Evolutionary conservation across 2,329 filamentous ascomycete species (phyloP), one percentile per base, ranked within the genome.

Genomic region (Chaetomium olivaceum): DNA sequence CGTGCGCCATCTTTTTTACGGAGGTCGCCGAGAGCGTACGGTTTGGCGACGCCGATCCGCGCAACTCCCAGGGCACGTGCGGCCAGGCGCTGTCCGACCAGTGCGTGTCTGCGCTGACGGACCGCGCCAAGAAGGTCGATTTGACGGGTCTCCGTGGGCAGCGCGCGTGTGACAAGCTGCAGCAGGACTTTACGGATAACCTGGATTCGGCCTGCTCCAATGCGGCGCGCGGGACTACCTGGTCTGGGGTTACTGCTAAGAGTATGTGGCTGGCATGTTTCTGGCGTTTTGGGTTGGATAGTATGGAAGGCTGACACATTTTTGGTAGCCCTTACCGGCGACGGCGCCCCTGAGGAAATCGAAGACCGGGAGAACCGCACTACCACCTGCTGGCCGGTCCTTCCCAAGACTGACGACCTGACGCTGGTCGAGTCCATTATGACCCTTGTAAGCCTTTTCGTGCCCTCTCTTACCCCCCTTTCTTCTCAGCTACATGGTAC

Each of bases 1-100:
- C 52, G 1, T 68, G 66, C 36, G 66, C 63, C 2, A 12, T 68
- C 5, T 64, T 68, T 51, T 68, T 68, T 31, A 56, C 27, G 23
- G 6, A 62, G 3, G 55, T 64, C 55, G 62, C 54, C 31, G 55
- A 62, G 16, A 14, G 29, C 16, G 58, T 68, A 9, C 11, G 16
- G 23, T 66, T 64, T n/a, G 61, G 46, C 8, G 39, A 58, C 12
- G 61, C 31, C 11, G 43, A 39, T 52, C 11, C 14, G 8, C 21
- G 27, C 4, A 19, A 3, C 11, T 11, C 50, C 21, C 4, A 61
- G 23, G 63, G 61, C 2, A 68, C 66, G 3, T 68, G 66, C 50
- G 8, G 31, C 2, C 11, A 66, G 1, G 58, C 61, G 27, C 33
- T 68, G 58, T 54, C 51, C 4, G 54, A 57, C 5, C 9, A 8